Evolutionary conservation across 148 eudicot species (phyloP).

Genomic region (Nepenthes gracilis): DNA sequence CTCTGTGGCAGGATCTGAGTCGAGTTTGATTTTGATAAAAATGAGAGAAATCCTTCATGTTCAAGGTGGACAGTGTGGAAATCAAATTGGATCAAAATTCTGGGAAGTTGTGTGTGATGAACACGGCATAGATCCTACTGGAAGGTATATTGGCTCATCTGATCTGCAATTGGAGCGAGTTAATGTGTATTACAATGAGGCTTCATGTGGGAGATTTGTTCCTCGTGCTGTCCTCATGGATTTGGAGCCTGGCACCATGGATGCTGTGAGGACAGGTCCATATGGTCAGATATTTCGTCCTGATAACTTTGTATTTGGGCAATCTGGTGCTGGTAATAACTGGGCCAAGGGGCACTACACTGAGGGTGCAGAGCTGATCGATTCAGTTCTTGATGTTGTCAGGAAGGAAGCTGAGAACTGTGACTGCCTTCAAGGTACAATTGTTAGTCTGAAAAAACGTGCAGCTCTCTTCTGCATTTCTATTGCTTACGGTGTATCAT

Average conservation of each 20-base stretch:
- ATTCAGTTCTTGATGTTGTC: constrained; percentile 60
- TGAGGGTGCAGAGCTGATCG: too few species aligned
- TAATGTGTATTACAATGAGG: constrained; percentile 71
- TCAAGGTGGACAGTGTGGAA: constrained; percentile 8
- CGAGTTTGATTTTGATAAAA: constrained; percentile 3
- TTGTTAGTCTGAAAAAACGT: background rate
- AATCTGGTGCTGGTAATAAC: too few species aligned
- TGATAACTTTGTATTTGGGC: too few species aligned
- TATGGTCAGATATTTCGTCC: constrained; percentile 24
- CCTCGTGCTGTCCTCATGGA: constrained; percentile 83
- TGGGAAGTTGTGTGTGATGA: too few species aligned
- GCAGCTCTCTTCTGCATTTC: background rate
- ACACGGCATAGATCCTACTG: constrained; percentile 35
- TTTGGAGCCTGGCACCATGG: constrained; percentile 81
- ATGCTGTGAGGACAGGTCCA: constrained; percentile 64
- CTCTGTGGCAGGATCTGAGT: too few species aligned
- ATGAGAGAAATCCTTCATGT: constrained; percentile 81
- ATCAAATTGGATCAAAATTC: too few species aligned
- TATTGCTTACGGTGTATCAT: background rate
- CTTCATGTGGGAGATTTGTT: constrained; percentile 65
- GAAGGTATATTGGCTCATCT: constrained; percentile 50
- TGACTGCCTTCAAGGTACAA: constrained; percentile 21
- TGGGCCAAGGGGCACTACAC: too few species aligned
- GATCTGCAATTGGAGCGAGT: constrained; percentile 66
- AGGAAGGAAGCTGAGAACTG: constrained; percentile 58